Percentiles rank a stretch among this genome's conserved stretches.
Evolutionary conservation across 257 asterid genomes (phyloP).

Genomic region (Knoxia roxburghii): DNA sequence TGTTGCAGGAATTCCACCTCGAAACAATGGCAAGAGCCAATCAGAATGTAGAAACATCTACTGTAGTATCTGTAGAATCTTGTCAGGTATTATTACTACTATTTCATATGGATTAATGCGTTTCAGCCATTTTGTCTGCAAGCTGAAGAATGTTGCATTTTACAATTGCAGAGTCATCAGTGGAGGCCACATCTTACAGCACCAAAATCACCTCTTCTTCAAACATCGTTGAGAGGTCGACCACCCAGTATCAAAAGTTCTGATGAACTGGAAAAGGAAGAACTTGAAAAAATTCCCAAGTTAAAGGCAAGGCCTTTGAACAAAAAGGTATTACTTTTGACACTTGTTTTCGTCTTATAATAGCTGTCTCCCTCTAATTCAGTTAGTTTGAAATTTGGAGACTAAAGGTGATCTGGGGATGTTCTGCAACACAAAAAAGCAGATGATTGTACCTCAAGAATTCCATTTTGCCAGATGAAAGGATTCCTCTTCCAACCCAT

Average conservation of each 20-base stretch:
- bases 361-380: neutral
- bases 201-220: constrained; percentile 81
- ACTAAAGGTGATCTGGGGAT: constrained; percentile 90
- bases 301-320: constrained; percentile 92
- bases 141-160: neutral
- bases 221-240: constrained; percentile 75
- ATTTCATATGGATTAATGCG: neutral
- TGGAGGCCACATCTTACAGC: constrained; percentile 74
- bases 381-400: constrained; percentile 33
- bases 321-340: constrained; percentile 52
- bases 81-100: constrained; percentile 28
- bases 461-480: constrained; percentile 80
- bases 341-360: neutral
- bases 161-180: constrained; percentile 46
- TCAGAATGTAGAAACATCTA: constrained; percentile 61
- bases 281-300: constrained; percentile 64
- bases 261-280: constrained; percentile 67
- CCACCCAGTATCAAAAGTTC: constrained; percentile 67
- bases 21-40: constrained; percentile 85
- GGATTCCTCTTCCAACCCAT: constrained; percentile 67
- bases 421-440: constrained; percentile 68
- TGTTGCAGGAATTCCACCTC: constrained; percentile 78
- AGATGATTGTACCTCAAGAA: constrained; percentile 73
- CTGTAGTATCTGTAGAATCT: constrained; percentile 57
- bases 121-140: neutral